Conservation (phyloP, 495 filamentous ascomycete genomes). For the Aspergillus bridgeri region DNA sequence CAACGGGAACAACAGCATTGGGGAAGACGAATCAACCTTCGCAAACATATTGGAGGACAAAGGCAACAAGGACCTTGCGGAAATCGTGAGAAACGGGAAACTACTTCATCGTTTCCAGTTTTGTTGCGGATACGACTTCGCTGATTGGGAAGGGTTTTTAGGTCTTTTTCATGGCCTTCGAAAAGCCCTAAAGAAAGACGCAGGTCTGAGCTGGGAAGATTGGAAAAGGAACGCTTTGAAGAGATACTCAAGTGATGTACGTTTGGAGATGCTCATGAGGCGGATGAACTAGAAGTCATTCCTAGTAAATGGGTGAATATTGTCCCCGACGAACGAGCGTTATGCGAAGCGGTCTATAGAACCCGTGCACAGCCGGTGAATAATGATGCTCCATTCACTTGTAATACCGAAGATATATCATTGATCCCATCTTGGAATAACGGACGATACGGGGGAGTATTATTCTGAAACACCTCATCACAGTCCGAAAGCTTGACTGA, state of each 20-base stretch:
- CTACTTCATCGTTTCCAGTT: conserved; percentile 36
- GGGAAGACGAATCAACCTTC: conserved; percentile 33
- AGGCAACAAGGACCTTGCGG: conserved; percentile 26
- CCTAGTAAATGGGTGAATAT: too few species aligned
- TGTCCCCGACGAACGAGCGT: too few species aligned
- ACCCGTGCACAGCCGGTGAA: too few species aligned
- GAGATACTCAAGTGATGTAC: conserved; percentile 27
- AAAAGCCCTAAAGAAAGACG: conserved; percentile 25
- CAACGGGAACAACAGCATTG: conserved; percentile 29
- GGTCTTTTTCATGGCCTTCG: conserved; percentile 36
- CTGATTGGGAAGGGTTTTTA: conserved; percentile 40
- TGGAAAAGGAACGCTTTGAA: conserved; percentile 32
- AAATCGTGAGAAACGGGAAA: conserved; percentile 30
- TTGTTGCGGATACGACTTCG: conserved; percentile 37
- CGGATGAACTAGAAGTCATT: too few species aligned
- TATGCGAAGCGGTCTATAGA: too few species aligned
- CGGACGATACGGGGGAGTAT: too few species aligned
- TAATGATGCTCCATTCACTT: too few species aligned
- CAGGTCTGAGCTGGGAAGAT: conserved; percentile 27
- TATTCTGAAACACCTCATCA: too few species aligned
- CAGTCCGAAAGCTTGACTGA: too few species aligned
- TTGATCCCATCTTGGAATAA: too few species aligned
- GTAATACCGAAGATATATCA: too few species aligned
- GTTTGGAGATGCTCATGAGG: conserved; percentile 13
- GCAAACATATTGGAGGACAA: conserved; percentile 30